Evolutionary conservation across 2,329 filamentous ascomycete species (phyloP), one percentile per base, ranked within the genome.

Genomic region (Lachnellula arida): DNA sequence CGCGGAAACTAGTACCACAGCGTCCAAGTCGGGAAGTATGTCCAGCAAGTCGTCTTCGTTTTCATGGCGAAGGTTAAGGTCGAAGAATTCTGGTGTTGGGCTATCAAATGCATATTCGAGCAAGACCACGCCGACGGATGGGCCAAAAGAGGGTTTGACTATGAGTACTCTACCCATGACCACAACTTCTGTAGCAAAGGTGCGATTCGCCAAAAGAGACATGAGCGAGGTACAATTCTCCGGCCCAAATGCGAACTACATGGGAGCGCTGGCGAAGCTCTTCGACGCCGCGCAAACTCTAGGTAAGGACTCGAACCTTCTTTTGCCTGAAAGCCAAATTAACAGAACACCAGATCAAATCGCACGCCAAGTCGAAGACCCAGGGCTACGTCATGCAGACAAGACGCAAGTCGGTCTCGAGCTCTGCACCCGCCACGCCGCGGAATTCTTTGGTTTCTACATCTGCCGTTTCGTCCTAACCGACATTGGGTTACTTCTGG

Each of bases 381-480:
- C 93, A 5, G 93, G 93, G 9, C 81, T 97, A 53, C 89, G 89
- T 64, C 90, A 94, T 73, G 91, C 91, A 17, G 93, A 92, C 65
- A 91, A 91, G 67, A 97, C 94, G 8, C 92, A 97, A 69, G 92
- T 99, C 52, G 94, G 94, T 9, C 82, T 99, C 35, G 94, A 99
- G 74, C 81, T 99, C 42, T 94, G 91, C 70, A 91, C 91, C 37
- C 84, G 93, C 42, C 93, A 97, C 71, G 94, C 93, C 7, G 90
- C 93, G 35, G 94, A 99, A 73, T 99, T 99, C 73, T 99, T 99
- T 71, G 92, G 88, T 15, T 97, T 99, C 73, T 97, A 94, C 71
- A 81, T 99, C 28, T 97, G 93, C 73, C 87, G 94, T 17, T 99
- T 99, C 70, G 91, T 92, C n/a, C 77, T 99, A 58, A 80, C 85